phyloP scores from a whole-genome alignment of 1,139 yeast species.

The Wickerhamomyces sp. region DNA sequence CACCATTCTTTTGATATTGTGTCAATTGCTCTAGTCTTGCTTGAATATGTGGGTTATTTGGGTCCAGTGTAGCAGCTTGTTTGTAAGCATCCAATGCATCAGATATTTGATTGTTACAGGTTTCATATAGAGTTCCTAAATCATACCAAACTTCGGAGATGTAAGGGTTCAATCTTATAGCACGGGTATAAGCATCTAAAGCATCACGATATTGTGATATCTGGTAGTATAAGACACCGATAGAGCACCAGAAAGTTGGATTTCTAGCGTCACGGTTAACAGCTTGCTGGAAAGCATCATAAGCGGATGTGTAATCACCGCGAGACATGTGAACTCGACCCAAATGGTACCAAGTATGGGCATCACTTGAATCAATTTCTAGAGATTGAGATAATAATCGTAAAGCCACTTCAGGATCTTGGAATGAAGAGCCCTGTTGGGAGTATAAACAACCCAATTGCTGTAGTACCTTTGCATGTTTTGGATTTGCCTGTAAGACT shows the following conservation, averaged over 20 bases:
- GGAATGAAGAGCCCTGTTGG: constrained; percentile 66
- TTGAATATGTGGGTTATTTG: constrained; percentile 90
- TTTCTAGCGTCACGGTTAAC: constrained; percentile 94
- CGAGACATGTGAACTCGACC: constrained; percentile 97
- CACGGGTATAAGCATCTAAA: constrained; percentile 93
- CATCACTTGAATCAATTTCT: constrained; percentile 86
- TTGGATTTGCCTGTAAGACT: constrained; percentile 83
- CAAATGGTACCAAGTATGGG: constrained; percentile 94
- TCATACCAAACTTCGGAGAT: constrained; percentile 98
- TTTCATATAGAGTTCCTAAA: constrained; percentile 91
- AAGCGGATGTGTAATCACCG: constrained; percentile 92
- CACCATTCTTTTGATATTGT: constrained; percentile 72
- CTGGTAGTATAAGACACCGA: constrained; percentile 94
- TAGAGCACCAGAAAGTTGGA: constrained; percentile 98
- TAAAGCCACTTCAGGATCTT: constrained; percentile 81
- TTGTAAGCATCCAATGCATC: constrained; percentile 97
- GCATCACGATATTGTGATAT: constrained; percentile 96
- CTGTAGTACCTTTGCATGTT: constrained; percentile 92
- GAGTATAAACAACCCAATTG: constrained; percentile 95
- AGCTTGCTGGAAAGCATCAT: constrained; percentile 98
- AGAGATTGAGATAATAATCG: constrained; percentile 79
- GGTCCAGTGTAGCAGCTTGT: constrained; percentile 93
- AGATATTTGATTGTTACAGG: constrained; percentile 90
- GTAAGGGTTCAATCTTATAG: constrained; percentile 91
- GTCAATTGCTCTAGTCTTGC: constrained; percentile 84